Percentiles rank a stretch among this genome's conserved stretches.
These are phyloP conservation scores for Phytophthora meadii DNA, from an alignment of 352 stramenopile species.

Conservation along the genomic window DNA sequence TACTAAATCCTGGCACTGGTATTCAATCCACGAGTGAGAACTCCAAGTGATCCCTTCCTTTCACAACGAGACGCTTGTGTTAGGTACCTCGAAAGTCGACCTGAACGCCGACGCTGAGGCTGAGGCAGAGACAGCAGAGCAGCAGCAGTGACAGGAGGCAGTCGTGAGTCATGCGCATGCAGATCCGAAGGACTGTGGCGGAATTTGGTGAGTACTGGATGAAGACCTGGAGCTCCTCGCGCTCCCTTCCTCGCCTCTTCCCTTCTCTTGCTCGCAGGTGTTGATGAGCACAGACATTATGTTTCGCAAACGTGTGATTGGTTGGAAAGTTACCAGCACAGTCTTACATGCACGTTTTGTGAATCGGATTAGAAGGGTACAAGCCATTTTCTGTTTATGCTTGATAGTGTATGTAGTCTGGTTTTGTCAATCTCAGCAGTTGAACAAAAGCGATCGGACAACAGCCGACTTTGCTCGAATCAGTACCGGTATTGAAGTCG, in stretches of 20 bases:
- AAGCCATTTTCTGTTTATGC: no score
- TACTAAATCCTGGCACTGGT: constrained; percentile 17
- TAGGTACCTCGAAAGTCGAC: constrained; percentile 30
- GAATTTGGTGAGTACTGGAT: constrained; percentile 11
- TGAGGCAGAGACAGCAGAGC: constrained; percentile 21
- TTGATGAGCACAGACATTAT: constrained; percentile 20
- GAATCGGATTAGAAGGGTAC: no score
- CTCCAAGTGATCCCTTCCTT: constrained; percentile 14
- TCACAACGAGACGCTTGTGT: constrained; percentile 2
- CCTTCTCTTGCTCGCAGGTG: constrained; percentile 25
- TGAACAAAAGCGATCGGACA: constrained; percentile 14
- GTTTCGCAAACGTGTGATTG: constrained; percentile 12
- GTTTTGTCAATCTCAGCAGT: not conserved
- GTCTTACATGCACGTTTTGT: no score
- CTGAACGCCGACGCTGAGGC: constrained; percentile 13
- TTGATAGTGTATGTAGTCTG: no score
- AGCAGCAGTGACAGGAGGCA: constrained; percentile 8
- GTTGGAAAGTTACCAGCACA: not conserved
- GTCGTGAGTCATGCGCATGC: constrained; percentile 16
- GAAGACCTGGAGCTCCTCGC: constrained; percentile 5
- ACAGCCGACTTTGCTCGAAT: constrained; percentile 14
- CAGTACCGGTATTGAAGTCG: not conserved
- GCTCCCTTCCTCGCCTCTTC: constrained; percentile 9
- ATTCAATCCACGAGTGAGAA: constrained; percentile 4
- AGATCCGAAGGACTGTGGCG: not conserved